Base-by-base conservation (phyloP, 1,284 basidiomycete species). In the Trametes hirsuta region DNA sequence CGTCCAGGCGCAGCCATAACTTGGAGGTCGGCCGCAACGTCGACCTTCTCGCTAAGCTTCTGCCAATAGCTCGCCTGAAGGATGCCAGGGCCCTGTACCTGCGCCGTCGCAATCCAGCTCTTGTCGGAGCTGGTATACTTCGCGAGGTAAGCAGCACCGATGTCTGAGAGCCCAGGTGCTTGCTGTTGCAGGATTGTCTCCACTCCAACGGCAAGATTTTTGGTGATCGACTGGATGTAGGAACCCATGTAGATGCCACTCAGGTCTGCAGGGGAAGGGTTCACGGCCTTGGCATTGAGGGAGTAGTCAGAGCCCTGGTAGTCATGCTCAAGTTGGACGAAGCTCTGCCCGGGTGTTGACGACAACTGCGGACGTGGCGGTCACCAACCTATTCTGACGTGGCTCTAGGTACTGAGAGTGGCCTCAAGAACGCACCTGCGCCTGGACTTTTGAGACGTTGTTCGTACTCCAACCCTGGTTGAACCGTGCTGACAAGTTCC, bases 31-130 rank as follows among this genome's bases (percentile, higher is more conserved):
- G 95, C 94, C 14, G 94, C 97, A n/a, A 97, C 95, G 61, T 99
- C 97, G n/a, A 99, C 93, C 78, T 97, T 96, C 61, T 97, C 95
- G 75, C 88, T 90, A 58, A 99, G 79, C 74, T 93, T 93, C 68
- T 98, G 96, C 93, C 94, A 98, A 79, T 99, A 99, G 14, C 95
- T 97, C 45, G 95, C 87, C 76, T 96, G 93, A 39, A 98, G 71
- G 55, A 96, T 84, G 40, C 97, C 96, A 44, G 85, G 81, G n/a
- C 89, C 84, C 75, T 97, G 94, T 37, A 97, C 69, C 73, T 96
- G 94, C 9, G 94, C 91, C 4, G 96, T 98, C 34, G 94, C 95
- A 70, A 97, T 96, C 94, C 94, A 96, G 70, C 83, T 88, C 75
- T 83, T 89, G 72, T 86, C 82, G 34, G 81, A 76, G 64, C 86